phyloP scores from a whole-genome alignment of 2,329 filamentous ascomycete genomes.

The Hypoxylon rubiginosum region DNA sequence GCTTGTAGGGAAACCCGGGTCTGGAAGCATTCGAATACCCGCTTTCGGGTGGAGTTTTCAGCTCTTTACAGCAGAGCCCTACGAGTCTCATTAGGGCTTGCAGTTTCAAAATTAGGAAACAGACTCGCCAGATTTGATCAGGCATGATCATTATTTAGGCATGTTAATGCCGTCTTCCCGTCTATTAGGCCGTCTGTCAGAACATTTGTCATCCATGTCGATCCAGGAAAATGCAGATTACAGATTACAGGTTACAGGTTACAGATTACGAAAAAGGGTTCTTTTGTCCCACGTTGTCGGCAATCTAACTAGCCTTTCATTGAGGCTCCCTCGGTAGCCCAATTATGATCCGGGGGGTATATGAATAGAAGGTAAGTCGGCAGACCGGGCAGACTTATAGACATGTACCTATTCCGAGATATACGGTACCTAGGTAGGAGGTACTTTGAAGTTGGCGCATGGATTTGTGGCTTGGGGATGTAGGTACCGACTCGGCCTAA shows the following conservation, averaged over 20 bases:
- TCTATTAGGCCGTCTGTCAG: background rate
- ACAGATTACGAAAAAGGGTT: slow-evolving; percentile 24
- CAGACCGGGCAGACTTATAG: background rate
- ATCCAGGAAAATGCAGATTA: slow-evolving; percentile 6
- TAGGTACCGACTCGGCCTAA: background rate
- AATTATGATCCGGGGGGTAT: background rate
- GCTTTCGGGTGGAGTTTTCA: slow-evolving; percentile 36
- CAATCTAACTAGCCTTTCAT: slow-evolving; percentile 15
- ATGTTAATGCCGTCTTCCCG: slow-evolving; percentile 11
- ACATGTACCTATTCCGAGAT: slow-evolving; percentile 15
- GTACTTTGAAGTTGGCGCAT: slow-evolving; percentile 11
- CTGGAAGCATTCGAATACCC: slow-evolving; percentile 31
- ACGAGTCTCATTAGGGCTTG: slow-evolving; percentile 30
- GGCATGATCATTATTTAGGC: slow-evolving; percentile 13
- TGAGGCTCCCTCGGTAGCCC: slow-evolving; percentile 9
- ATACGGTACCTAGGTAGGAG: too few relatives aligned
- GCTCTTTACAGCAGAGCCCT: slow-evolving; percentile 30
- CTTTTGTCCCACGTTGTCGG: slow-evolving; percentile 27
- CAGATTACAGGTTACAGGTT: too few relatives aligned
- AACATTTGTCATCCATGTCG: slow-evolving; percentile 11
- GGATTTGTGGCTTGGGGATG: slow-evolving; percentile 31
- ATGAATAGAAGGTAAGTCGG: slow-evolving; percentile 5
- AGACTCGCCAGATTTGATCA: slow-evolving; percentile 21
- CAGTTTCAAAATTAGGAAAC: slow-evolving; percentile 30
- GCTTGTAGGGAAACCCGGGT: slow-evolving; percentile 25